Base-by-base conservation (phyloP, 2,329 filamentous ascomycete species). In the Fusarium algeriense region DNA sequence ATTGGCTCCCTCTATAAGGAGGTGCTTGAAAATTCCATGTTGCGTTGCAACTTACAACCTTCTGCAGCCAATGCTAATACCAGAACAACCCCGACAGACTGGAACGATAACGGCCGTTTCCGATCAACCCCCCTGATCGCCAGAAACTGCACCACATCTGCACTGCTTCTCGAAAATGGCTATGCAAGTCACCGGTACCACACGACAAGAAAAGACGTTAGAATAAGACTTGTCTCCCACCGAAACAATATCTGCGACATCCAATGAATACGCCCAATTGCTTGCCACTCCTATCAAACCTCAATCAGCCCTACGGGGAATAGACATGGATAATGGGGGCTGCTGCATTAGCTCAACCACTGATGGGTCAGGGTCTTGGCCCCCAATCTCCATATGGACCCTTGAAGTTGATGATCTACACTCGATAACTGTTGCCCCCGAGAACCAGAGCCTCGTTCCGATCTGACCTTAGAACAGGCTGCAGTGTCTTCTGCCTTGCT, bases 291-390 rank as follows among this genome's bases (percentile, higher is more conserved):
- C 48, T 37, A 45, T 44, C 34, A 44, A 30, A 55, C 50, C 71
- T 68, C 60, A 54, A 70, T 70, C 74, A 76, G 74, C 74, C 74
- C 74, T 76, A 76, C 67, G 64, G 60, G 69, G 64, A 55, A 53
- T 54, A 60, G 64, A 65, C 69, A 69, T 69, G 64, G 40, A 55
- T 48, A 34, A 55, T 48, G 53, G 52, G 61, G 69, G 38, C 37
- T 64, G 54, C 37, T 67, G 64, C 73, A 74, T 76, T 76, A 76
- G 74, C 57, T 71, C 64, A 45, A 60, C 70, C 74, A 68, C 58
- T 73, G 71, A 75, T 64, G 60, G 69, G 60, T 64, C 48, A 61
- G 68, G 73, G 69, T 49, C 62, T 69, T 71, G 67, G 66, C 69
- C 69, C 68, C 74, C 73, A 71, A 74, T 65, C 60, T 56, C 70